These are phyloP conservation scores for Leucocoprinus sp. DNA, from an alignment of 768 basidiomycete species.

Conservation along the genomic window DNA sequence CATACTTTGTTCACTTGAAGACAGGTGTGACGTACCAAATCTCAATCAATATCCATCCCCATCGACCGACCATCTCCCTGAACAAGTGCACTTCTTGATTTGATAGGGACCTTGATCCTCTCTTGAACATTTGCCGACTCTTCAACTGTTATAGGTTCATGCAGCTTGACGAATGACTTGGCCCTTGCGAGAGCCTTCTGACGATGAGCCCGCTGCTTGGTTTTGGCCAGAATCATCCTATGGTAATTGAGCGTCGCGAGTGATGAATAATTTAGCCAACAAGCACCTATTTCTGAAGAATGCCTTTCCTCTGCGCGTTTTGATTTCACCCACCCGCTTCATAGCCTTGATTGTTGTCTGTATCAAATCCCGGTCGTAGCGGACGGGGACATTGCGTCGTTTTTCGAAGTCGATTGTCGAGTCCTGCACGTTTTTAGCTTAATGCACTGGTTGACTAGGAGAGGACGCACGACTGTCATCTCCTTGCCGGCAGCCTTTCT, in stretches of 20 bases:
- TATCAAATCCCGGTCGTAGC: constrained; percentile 91
- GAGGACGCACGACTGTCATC: constrained; percentile 86
- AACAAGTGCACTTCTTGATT: constrained; percentile 64
- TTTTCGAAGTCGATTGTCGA: constrained; percentile 99
- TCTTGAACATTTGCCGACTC: constrained; percentile 35
- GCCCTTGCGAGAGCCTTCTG: constrained; percentile 53
- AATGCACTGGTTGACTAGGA: background rate
- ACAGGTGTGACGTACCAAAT: background rate
- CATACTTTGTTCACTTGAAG: background rate
- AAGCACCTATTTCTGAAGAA: constrained; percentile 89
- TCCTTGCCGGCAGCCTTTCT: constrained; percentile 98
- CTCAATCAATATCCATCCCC: constrained; percentile 83
- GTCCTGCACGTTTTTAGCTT: constrained; percentile 47
- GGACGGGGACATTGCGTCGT: constrained; percentile 92
- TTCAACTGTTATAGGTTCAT: constrained; percentile 49
- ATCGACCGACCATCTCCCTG: constrained; percentile 81
- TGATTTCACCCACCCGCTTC: constrained; percentile 92
- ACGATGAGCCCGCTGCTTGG: constrained; percentile 70
- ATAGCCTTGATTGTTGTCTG: constrained; percentile 94
- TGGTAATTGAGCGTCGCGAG: background rate
- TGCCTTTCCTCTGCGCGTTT: constrained; percentile 78
- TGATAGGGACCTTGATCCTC: constrained; percentile 68
- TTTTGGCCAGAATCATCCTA: constrained; percentile 80
- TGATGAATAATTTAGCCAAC: background rate
- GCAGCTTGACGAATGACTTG: constrained; percentile 53